phyloP scores from a whole-genome alignment of 495 filamentous ascomycete genomes.

The Penicillium cosmopolitanum region DNA sequence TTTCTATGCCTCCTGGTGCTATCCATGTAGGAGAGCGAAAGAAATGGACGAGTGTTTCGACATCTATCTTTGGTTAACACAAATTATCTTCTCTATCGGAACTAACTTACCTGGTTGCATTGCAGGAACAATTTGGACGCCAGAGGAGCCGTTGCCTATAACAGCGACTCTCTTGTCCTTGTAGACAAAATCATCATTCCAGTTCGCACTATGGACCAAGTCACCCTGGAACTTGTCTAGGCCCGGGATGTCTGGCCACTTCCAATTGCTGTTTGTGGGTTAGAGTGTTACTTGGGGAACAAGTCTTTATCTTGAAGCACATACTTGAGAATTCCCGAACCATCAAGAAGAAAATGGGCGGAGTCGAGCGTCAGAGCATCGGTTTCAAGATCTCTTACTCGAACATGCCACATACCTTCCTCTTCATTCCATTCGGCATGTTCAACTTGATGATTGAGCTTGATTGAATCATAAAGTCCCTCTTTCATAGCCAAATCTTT shows the following conservation, averaged over 20 bases:
- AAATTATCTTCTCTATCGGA: too few species aligned
- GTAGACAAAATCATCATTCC: constrained; percentile 46
- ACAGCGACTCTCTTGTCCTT: constrained; percentile 51
- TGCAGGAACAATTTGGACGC: constrained; percentile 51
- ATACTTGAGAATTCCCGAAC: constrained; percentile 50
- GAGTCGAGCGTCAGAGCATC: constrained; percentile 22
- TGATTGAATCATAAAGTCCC: constrained; percentile 29
- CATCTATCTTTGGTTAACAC: constrained; percentile 24
- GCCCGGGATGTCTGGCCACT: constrained; percentile 55
- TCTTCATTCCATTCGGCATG: constrained; percentile 38
- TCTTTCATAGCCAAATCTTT: constrained; percentile 49
- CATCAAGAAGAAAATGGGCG: constrained; percentile 53
- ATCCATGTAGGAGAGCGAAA: too few species aligned
- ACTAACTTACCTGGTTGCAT: constrained; percentile 28
- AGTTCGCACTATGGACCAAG: constrained; percentile 53
- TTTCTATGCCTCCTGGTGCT: too few species aligned
- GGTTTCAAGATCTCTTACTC: constrained; percentile 32
- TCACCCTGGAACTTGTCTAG: constrained; percentile 46
- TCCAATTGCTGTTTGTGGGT: constrained; percentile 35
- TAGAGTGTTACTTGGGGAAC: too few species aligned
- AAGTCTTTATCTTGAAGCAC: not conserved
- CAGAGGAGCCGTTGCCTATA: constrained; percentile 52
- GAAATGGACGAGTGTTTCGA: too few species aligned
- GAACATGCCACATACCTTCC: constrained; percentile 45
- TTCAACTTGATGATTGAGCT: constrained; percentile 29